phyloP scores from a whole-genome alignment of 2,329 filamentous ascomycete species.

The Dryadomyces quercus-mongolicae region DNA sequence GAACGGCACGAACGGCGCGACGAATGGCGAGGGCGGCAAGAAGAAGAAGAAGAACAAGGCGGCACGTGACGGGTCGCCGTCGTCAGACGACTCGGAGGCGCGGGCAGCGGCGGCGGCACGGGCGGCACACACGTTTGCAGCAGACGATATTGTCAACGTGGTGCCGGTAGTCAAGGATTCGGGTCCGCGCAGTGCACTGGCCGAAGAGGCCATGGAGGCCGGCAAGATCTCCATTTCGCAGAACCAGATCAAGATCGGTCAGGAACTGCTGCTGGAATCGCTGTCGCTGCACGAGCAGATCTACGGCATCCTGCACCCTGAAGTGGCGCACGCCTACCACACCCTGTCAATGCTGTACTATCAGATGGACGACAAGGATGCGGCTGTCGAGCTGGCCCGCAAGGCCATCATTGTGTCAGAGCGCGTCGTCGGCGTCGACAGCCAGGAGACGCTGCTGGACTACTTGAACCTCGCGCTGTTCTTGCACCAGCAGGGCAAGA shows the following conservation, averaged over 20 bases:
- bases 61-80: conserved; percentile 40
- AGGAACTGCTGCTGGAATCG: conserved; percentile 91
- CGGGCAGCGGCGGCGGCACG: conserved; percentile 21
- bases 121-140: conserved; percentile 51
- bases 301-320: conserved; percentile 91
- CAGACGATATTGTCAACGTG: conserved; percentile 82
- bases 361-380: conserved; percentile 93
- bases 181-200: conserved; percentile 75
- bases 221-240: conserved; percentile 94
- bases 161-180: conserved; percentile 96
- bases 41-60: conserved; percentile 48
- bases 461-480: conserved; percentile 95
- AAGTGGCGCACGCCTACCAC: conserved; percentile 92
- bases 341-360: conserved; percentile 93
- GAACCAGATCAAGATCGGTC: conserved; percentile 87
- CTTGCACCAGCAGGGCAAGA: conserved; percentile 85
- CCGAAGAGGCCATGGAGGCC: conserved; percentile 91
- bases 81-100: conserved; percentile 24
- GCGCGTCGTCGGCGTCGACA: conserved; percentile 85
- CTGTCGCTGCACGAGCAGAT: conserved; percentile 96
- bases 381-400: conserved; percentile 85
- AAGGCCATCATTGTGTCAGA: conserved; percentile 96
- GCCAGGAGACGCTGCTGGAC: conserved; percentile 83
- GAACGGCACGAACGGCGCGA: conserved; percentile 16
- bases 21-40: conserved; percentile 33